These are phyloP conservation scores for Candida broadrunensis DNA, from an alignment of 805 yeast species.

Conservation along the genomic window DNA sequence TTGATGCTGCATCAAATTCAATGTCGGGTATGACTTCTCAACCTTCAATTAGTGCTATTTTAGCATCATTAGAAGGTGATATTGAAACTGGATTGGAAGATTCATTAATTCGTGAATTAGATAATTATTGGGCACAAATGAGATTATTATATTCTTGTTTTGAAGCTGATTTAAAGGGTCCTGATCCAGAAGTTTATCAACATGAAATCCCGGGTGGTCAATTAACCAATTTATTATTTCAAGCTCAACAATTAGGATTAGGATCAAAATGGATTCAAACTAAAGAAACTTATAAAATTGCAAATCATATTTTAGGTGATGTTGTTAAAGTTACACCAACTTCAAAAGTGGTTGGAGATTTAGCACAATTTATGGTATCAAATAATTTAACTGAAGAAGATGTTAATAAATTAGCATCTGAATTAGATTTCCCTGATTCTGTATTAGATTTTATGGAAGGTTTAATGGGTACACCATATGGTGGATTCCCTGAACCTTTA, in stretches of 20 bases:
- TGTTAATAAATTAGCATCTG: slow-evolving; percentile 80
- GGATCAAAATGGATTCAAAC: slow-evolving; percentile 97
- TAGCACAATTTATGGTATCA: slow-evolving; percentile 99
- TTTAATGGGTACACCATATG: slow-evolving; percentile 98
- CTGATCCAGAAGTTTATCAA: slow-evolving; percentile 97
- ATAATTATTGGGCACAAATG: slow-evolving; percentile 98
- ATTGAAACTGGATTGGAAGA: slow-evolving; percentile 70
- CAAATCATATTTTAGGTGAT: slow-evolving; percentile 90
- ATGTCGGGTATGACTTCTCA: slow-evolving; percentile 99
- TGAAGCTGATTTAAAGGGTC: slow-evolving; percentile 98
- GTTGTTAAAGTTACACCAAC: slow-evolving; percentile 98
- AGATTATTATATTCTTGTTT: slow-evolving; percentile 93
- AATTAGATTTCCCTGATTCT: slow-evolving; percentile 97
- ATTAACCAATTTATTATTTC: slow-evolving; percentile 95
- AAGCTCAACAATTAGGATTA: slow-evolving; percentile 97
- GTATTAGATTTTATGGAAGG: slow-evolving; percentile 99
- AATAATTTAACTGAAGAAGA: slow-evolving; percentile 86
- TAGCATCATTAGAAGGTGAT: slow-evolving; percentile 89
- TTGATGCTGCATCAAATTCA: slow-evolving; percentile 95
- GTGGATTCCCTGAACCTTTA: slow-evolving; percentile 99
- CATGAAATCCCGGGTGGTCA: slow-evolving; percentile 99
- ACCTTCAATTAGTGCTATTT: slow-evolving; percentile 89
- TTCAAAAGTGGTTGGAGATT: slow-evolving; percentile 98
- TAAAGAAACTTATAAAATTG: slow-evolving; percentile 88
- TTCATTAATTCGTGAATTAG: slow-evolving; percentile 73